Conservation (phyloP, 2,329 filamentous ascomycete species). For the Byssothecium circinans region DNA sequence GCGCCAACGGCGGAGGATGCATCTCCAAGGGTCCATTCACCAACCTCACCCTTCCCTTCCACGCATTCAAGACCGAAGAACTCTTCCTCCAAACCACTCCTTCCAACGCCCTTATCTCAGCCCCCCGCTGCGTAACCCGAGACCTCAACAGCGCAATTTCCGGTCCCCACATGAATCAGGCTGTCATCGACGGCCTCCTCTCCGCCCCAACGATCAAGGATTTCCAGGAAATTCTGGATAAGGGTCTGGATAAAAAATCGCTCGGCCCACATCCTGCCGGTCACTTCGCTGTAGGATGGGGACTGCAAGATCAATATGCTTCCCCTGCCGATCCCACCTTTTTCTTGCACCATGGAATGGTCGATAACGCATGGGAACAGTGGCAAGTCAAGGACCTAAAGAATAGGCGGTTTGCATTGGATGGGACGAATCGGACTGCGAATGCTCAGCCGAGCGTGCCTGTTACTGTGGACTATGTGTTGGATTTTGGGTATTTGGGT, state of each 20-base stretch:
- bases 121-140: slow-evolving; percentile 30
- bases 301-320: slow-evolving; percentile 32
- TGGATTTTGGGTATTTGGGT: no score
- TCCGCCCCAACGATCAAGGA: slow-evolving; percentile 8
- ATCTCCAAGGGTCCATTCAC: slow-evolving; percentile 56
- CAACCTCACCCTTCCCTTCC: slow-evolving; percentile 35
- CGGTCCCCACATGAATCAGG: slow-evolving; percentile 6
- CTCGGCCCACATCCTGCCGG: slow-evolving; percentile 42
- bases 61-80: slow-evolving; percentile 17
- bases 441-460: no score
- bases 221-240: slow-evolving; percentile 30
- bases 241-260: slow-evolving; percentile 9
- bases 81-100: slow-evolving; percentile 31
- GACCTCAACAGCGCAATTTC: slow-evolving; percentile 21
- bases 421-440: no score
- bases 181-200: background rate
- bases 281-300: slow-evolving; percentile 47
- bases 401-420: no score
- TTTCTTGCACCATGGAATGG: slow-evolving; percentile 51
- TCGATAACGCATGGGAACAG: slow-evolving; percentile 50
- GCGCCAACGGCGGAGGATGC: slow-evolving; percentile 59
- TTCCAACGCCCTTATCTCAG: slow-evolving; percentile 22
- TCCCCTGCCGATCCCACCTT: slow-evolving; percentile 44
- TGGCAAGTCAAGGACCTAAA: no score
- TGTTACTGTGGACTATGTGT: no score